These are phyloP conservation scores for Picea abies DNA, from an alignment of 83 land plant species.

Conservation along the genomic window DNA sequence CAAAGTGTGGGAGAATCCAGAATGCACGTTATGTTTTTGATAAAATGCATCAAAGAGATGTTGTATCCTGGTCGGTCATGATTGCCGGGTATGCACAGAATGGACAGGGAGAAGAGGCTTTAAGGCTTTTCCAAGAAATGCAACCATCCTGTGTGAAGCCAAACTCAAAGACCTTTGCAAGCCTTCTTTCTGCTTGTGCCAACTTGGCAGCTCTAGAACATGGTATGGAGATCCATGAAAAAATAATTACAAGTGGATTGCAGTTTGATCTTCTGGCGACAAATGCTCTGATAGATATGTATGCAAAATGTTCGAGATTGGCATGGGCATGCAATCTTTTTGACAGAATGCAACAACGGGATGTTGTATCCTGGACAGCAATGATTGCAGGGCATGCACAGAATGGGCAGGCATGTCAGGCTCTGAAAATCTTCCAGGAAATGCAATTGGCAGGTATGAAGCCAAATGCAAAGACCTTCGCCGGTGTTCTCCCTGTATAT, in stretches of 20 bases:
- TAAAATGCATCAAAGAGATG: conserved; percentile 30
- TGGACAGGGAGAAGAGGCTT: conserved; percentile 32
- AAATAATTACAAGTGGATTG: conserved; percentile 32
- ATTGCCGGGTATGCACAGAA: conserved; percentile 55
- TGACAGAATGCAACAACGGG: conserved; percentile 28
- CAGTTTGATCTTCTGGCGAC: conserved; percentile 33
- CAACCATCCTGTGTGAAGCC: conserved; percentile 25
- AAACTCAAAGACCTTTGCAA: conserved; percentile 40
- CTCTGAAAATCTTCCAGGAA: conserved; percentile 38
- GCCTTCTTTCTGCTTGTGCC: conserved; percentile 35
- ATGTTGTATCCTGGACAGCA: conserved; percentile 52
- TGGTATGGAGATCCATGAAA: conserved; percentile 54
- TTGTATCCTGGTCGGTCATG: conserved; percentile 61
- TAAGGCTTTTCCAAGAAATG: conserved; percentile 40
- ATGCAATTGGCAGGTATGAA: conserved; percentile 32
- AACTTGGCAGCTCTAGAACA: conserved; percentile 38
- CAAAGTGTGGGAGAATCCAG: conserved; percentile 12
- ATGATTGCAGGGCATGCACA: conserved; percentile 35
- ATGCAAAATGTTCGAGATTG: conserved; percentile 59
- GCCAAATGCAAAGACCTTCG: conserved; percentile 37
- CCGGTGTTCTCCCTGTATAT: conserved; percentile 39
- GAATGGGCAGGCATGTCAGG: conserved; percentile 39
- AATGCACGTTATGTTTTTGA: conserved; percentile 44
- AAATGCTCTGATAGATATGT: conserved; percentile 61
- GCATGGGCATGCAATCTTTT: conserved; percentile 33